Percentiles rank a stretch among this genome's conserved stretches.
Evolutionary conservation across 208 protist species (phyloP).

Genomic region (Wallacemonas collosoma): DNA sequence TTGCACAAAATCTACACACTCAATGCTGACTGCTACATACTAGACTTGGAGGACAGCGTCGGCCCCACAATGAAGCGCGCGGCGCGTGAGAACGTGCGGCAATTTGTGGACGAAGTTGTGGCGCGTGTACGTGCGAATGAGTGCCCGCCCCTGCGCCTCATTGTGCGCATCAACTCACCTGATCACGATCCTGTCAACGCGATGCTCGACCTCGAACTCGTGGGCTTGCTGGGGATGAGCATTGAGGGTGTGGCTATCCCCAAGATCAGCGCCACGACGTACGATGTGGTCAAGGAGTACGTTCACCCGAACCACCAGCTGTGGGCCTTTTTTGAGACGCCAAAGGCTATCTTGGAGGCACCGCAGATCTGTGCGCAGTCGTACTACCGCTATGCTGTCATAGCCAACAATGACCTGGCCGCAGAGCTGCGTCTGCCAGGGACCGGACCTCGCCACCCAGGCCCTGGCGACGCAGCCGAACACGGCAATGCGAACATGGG

Average conservation of each 20-base stretch:
- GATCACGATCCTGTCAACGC: constrained; percentile 65
- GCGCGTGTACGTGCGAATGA: constrained; percentile 11
- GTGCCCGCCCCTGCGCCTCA: constrained; percentile 40
- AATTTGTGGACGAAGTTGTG: constrained; percentile 49
- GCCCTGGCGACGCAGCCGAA: background rate
- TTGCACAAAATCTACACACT: constrained; percentile 59
- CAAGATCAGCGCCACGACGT: constrained; percentile 54
- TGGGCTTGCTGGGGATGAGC: constrained; percentile 53
- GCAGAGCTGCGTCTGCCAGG: constrained; percentile 48
- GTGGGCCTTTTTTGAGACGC: constrained; percentile 85
- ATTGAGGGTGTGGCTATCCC: constrained; percentile 84
- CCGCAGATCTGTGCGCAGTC: constrained; percentile 58
- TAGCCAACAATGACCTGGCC: constrained; percentile 65
- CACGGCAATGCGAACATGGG: background rate
- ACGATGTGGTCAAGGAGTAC: constrained; percentile 54
- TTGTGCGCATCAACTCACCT: constrained; percentile 84
- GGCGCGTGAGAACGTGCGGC: constrained; percentile 55
- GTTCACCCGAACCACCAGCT: constrained; percentile 77
- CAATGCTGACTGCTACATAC: constrained; percentile 70
- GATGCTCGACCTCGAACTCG: constrained; percentile 81
- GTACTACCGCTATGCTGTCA: constrained; percentile 72
- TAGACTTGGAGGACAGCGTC: constrained; percentile 81
- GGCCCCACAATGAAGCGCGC: constrained; percentile 38
- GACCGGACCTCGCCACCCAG: background rate
- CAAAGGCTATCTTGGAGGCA: constrained; percentile 69